A percentile compares a stretch with the other conserved stretches of the same genome.
Conservation (phyloP, 1,284 basidiomycete species). For the Ceratobasidium sp. region DNA sequence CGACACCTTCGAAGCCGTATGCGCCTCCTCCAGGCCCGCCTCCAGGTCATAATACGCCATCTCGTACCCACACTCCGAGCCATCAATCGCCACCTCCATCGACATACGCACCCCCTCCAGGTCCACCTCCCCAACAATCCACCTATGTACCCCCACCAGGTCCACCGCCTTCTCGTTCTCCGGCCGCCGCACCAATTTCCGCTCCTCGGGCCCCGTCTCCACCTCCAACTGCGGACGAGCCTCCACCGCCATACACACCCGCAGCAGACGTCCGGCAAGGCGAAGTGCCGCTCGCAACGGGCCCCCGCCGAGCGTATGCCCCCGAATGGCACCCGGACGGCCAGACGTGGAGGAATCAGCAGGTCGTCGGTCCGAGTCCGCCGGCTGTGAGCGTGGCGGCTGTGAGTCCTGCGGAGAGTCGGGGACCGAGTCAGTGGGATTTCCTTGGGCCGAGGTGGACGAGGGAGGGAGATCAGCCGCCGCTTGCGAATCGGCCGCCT, state of each 20-base stretch:
- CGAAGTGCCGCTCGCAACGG: conserved; percentile 71
- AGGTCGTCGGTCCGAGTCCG: conserved; percentile 12
- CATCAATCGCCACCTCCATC: conserved; percentile 10
- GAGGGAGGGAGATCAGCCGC: background rate
- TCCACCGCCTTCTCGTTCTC: conserved; percentile 38
- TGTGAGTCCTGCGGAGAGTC: background rate
- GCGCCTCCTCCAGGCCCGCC: conserved; percentile 27
- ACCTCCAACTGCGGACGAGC: conserved; percentile 55
- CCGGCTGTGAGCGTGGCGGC: too few relatives aligned
- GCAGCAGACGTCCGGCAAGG: conserved; percentile 66
- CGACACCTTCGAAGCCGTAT: conserved; percentile 3
- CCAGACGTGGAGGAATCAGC: conserved; percentile 33
- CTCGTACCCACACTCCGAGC: background rate
- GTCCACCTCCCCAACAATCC: background rate
- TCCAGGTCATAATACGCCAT: conserved; percentile 8
- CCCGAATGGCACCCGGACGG: conserved; percentile 44
- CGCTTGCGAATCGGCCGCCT: background rate
- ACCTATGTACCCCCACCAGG: conserved; percentile 45
- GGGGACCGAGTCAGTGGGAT: conserved; percentile 6
- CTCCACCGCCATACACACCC: conserved; percentile 76
- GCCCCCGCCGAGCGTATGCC: conserved; percentile 68
- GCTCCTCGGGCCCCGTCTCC: conserved; percentile 31
- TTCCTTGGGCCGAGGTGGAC: background rate
- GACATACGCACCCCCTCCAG: conserved; percentile 1
- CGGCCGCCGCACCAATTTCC: conserved; percentile 4